Evolutionary conservation across 1,139 yeast genomes (phyloP).

Genomic region (Yamadazyma friedrichii): DNA sequence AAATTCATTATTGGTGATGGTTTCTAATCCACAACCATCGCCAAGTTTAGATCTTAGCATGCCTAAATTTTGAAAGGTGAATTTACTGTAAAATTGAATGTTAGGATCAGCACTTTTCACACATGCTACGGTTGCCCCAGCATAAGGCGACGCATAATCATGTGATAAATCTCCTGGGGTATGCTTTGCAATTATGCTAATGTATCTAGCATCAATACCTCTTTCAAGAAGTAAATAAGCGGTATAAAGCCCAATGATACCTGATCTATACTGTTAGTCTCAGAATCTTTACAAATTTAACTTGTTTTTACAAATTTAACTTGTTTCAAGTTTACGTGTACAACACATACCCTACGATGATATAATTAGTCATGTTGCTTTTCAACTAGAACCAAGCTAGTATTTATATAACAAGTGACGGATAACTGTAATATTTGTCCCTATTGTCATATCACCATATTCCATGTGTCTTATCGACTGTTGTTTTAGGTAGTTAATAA

Average conservation of each 20-base stretch:
- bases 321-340: too few relatives aligned
- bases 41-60: slow-evolving; percentile 11
- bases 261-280: slow-evolving; percentile 14
- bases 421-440: too few relatives aligned
- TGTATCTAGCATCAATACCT: slow-evolving; percentile 15
- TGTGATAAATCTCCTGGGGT: slow-evolving; percentile 24
- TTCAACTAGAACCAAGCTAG: too few relatives aligned
- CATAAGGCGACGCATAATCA: slow-evolving; percentile 24
- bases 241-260: slow-evolving; percentile 28
- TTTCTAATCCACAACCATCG: slow-evolving; percentile 6
- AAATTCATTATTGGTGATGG: slow-evolving; percentile 6
- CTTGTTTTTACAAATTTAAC: too few relatives aligned
- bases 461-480: too few relatives aligned
- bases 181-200: slow-evolving; percentile 20
- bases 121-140: slow-evolving; percentile 23
- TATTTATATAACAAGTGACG: too few relatives aligned
- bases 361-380: neutral
- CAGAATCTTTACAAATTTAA: neutral
- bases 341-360: neutral
- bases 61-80: slow-evolving; percentile 18
- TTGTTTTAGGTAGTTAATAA: too few relatives aligned
- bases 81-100: slow-evolving; percentile 8
- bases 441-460: too few relatives aligned
- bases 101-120: slow-evolving; percentile 9
- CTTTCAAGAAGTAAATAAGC: slow-evolving; percentile 19